Percentiles rank a stretch among this genome's conserved stretches.
phyloP scores from a whole-genome alignment of 83 land plant genomes.

The Isoetes engelmannii region DNA sequence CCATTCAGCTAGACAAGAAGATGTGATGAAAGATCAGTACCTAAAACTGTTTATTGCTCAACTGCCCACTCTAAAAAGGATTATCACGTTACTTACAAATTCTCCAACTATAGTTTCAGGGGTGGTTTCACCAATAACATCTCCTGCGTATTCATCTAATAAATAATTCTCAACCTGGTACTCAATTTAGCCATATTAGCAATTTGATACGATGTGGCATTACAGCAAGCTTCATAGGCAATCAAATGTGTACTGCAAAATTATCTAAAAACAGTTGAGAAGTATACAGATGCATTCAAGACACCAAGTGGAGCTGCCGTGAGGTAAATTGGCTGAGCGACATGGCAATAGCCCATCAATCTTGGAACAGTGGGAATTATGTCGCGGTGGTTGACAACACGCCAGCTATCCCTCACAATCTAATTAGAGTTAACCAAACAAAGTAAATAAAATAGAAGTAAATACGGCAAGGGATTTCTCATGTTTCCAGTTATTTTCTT shows the following conservation, averaged over 20 bases:
- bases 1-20: slow-evolving; percentile 76
- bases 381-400: slow-evolving; percentile 89
- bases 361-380: slow-evolving; percentile 95
- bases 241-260: background rate
- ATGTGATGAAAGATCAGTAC: background rate
- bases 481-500: background rate
- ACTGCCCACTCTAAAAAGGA: background rate
- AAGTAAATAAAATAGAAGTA: background rate
- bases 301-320: slow-evolving; percentile 18
- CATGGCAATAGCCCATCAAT: slow-evolving; percentile 96
- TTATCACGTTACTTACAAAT: slow-evolving; percentile 32
- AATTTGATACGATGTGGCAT: background rate
- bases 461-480: too few relatives aligned
- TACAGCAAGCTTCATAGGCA: background rate
- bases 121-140: slow-evolving; percentile 89
- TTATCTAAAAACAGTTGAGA: background rate
- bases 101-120: slow-evolving; percentile 76
- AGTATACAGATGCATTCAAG: background rate
- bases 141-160: slow-evolving; percentile 68
- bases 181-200: background rate
- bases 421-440: slow-evolving; percentile 18
- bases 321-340: slow-evolving; percentile 81
- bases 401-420: slow-evolving; percentile 95
- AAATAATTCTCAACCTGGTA: background rate
- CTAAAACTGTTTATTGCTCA: too few relatives aligned